A percentile compares a stretch with the other conserved stretches of the same genome.
phyloP scores from a whole-genome alignment of 768 basidiomycete species.

The Lactarius deliciosus region DNA sequence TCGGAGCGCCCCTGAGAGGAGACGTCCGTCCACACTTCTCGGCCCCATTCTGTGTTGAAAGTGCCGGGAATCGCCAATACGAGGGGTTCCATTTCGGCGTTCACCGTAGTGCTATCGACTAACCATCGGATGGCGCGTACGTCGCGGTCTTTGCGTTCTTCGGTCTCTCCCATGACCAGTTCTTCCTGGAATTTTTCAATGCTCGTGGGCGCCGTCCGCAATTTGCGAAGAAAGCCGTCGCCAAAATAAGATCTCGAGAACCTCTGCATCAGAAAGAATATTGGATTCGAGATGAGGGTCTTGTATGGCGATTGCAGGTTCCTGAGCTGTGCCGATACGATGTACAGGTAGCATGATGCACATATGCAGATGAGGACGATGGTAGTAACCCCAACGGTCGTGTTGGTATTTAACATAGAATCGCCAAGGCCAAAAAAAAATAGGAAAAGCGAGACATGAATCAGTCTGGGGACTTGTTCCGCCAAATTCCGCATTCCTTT shows the following conservation, averaged over 20 bases:
- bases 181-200: background rate
- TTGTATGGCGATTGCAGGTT: slow-evolving; percentile 23
- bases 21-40: slow-evolving; percentile 11
- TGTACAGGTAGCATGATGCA: slow-evolving; percentile 21
- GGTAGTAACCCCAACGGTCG: slow-evolving; percentile 10
- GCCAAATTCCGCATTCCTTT: slow-evolving; percentile 44
- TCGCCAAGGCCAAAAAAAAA: slow-evolving; percentile 51
- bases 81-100: slow-evolving; percentile 9
- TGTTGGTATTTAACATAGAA: slow-evolving; percentile 39
- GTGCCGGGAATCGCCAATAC: slow-evolving; percentile 15
- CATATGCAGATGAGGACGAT: slow-evolving; percentile 18
- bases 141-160: slow-evolving; percentile 2
- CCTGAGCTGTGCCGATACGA: background rate
- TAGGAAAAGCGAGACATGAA: slow-evolving; percentile 52
- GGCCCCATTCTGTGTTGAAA: slow-evolving; percentile 14
- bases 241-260: background rate
- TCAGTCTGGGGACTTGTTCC: slow-evolving; percentile 45
- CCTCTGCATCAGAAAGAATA: slow-evolving; percentile 18
- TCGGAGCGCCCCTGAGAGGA: background rate
- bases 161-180: slow-evolving; percentile 9
- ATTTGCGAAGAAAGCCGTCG: background rate
- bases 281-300: slow-evolving; percentile 9
- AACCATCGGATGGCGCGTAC: slow-evolving; percentile 11
- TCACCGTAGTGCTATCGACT: slow-evolving; percentile 1
- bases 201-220: background rate